A percentile compares a stretch with the other conserved stretches of the same genome.
These are phyloP conservation scores for Hibiscus trionum DNA, from an alignment of 345 rosid genomes.

Conservation along the genomic window DNA sequence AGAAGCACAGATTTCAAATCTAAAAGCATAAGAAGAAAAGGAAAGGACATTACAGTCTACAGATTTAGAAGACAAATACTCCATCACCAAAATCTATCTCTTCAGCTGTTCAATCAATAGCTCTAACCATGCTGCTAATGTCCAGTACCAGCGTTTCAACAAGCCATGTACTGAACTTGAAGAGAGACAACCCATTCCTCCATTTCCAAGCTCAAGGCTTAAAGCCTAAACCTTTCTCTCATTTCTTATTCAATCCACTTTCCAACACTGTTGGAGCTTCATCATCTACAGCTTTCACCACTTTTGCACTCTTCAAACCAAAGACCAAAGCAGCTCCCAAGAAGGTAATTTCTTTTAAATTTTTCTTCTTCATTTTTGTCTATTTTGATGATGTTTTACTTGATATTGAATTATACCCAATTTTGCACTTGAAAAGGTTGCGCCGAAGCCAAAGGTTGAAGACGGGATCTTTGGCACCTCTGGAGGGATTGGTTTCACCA, in stretches of 20 bases:
- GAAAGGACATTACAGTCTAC: not conserved
- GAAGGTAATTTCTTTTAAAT: conserved; percentile 33
- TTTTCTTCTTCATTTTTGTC: not conserved
- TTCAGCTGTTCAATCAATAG: conserved; percentile 29
- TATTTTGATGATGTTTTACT: not conserved
- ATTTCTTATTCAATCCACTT: conserved; percentile 30
- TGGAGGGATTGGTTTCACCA: conserved; percentile 95
- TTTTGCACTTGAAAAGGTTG: conserved; percentile 25
- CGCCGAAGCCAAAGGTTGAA: conserved; percentile 55
- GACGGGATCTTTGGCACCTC: conserved; percentile 93
- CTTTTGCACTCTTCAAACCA: conserved; percentile 71
- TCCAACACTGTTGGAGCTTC: conserved; percentile 18
- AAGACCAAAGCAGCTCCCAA: conserved; percentile 75
- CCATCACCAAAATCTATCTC: not conserved
- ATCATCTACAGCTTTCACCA: conserved; percentile 21
- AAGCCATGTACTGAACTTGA: conserved; percentile 31
- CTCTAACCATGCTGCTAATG: conserved; percentile 77
- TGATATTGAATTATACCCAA: not conserved
- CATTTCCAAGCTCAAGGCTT: conserved; percentile 42
- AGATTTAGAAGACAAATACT: not conserved
- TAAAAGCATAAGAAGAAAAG: not conserved
- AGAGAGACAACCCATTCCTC: conserved; percentile 40
- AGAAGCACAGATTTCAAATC: not conserved
- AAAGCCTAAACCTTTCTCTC: conserved; percentile 32
- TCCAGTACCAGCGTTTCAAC: conserved; percentile 61